A percentile compares a stretch with the other conserved stretches of the same genome.
phyloP scores from a whole-genome alignment of 768 basidiomycete genomes.

The Cystofilobasidium bisporidii region DNA sequence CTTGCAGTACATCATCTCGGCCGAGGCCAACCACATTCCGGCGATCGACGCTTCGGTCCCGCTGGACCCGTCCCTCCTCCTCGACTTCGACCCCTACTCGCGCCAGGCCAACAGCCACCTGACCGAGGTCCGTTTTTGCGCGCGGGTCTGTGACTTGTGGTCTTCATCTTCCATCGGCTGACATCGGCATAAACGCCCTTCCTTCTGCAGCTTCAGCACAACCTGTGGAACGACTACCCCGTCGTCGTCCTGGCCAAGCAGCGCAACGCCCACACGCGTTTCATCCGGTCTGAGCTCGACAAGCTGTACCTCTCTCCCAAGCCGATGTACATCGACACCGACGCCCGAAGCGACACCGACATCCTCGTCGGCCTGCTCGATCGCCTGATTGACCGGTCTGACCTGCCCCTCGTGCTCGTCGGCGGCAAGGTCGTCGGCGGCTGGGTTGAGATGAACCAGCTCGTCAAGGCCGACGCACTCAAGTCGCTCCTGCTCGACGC shows the following conservation, averaged over 20 bases:
- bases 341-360: slow-evolving; percentile 49
- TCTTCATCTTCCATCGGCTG: too few species aligned
- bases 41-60: slow-evolving; percentile 54
- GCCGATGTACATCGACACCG: slow-evolving; percentile 46
- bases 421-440: slow-evolving; percentile 53
- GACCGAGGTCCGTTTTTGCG: slow-evolving; percentile 14
- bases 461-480: not conserved
- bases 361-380: slow-evolving; percentile 53
- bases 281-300: slow-evolving; percentile 37
- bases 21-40: slow-evolving; percentile 68
- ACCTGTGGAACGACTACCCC: slow-evolving; percentile 37
- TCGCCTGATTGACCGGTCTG: slow-evolving; percentile 31
- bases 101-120: slow-evolving; percentile 47
- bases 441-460: slow-evolving; percentile 15
- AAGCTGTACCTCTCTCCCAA: slow-evolving; percentile 53
- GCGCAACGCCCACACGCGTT: slow-evolving; percentile 46
- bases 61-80: slow-evolving; percentile 62
- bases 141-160: too few species aligned
- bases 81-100: slow-evolving; percentile 71
- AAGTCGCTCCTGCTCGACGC: slow-evolving; percentile 4
- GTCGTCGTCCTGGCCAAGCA: slow-evolving; percentile 57
- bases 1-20: slow-evolving; percentile 54
- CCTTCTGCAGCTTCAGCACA: slow-evolving; percentile 1
- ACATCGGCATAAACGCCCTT: too few species aligned
- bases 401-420: slow-evolving; percentile 60